Evolutionary conservation across 495 filamentous ascomycete genomes (phyloP), one percentile per base, ranked within the genome.

Genomic region (Monascus purpureus): DNA sequence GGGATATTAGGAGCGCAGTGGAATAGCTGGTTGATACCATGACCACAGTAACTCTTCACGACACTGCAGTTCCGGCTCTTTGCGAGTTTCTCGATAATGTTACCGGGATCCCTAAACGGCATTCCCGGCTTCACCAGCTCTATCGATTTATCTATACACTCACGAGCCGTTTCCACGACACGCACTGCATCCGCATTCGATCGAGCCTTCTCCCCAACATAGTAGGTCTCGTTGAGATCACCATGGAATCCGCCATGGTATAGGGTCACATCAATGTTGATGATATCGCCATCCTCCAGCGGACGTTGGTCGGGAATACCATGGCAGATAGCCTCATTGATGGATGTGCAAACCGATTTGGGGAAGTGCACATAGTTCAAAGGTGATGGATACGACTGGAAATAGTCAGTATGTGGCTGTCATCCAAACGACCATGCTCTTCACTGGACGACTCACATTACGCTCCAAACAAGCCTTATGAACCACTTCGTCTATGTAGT

Each of bases 241-340:
- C 82, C 82, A 47, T 93, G 84, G 59, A 77, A 92, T 17, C 84
- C 84, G 9, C 73, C 76, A 43, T 93, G 84, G 55, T 88, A 92
- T 32, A 93, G 52, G 4, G 82, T 82, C 4, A 93, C 81, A 43
- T 93, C 84, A 31, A 93, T 77, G 55, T 93, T 93, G 52, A 93
- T 49, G 29, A 93, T 92, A 39, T 93, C 84, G 29, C 84, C 84
- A 38, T 93, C 82, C 29, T 80, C 55, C 6, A 93, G 61, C 6
- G 78, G 65, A 14, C 84, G 68, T 41, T 82, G 68, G 37, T 93
- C 84, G 12, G 84, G 84, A 34, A 93, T 92, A 32, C 84, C 84
- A 63, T 93, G 84, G 58, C 84, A 92, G 48, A 99, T 96, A 35
- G 93, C 78, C 58, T 99, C 90, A 63, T 99, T 99, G 37, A 80